These are phyloP conservation scores for Rhizopogon sp. DNA, from an alignment of 768 basidiomycete genomes.

Conservation along the genomic window DNA sequence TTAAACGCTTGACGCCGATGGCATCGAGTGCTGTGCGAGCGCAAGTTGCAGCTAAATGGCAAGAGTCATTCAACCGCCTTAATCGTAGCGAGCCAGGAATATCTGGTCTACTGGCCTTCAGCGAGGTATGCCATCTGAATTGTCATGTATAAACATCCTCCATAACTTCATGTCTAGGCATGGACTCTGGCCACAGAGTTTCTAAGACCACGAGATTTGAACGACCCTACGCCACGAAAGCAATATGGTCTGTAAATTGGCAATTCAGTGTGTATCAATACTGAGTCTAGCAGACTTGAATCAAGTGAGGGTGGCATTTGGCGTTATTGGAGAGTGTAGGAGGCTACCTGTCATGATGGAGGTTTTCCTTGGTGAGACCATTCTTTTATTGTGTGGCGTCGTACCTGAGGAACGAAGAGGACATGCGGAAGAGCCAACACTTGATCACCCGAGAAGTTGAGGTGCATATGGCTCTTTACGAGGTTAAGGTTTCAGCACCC, in stretches of 20 bases:
- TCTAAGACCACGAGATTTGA: slow-evolving; percentile 51
- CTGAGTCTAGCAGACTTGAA: slow-evolving; percentile 36
- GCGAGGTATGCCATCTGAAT: slow-evolving; percentile 37
- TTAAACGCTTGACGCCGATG: slow-evolving; percentile 28
- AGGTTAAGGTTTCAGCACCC: slow-evolving; percentile 34
- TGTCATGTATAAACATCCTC: neutral
- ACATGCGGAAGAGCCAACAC: slow-evolving; percentile 53
- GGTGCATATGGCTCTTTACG: slow-evolving; percentile 53
- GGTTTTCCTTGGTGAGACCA: slow-evolving; percentile 58
- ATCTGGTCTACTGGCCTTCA: slow-evolving; percentile 58
- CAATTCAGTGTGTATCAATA: slow-evolving; percentile 5
- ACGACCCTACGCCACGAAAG: slow-evolving; percentile 26
- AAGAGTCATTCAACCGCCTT: slow-evolving; percentile 60
- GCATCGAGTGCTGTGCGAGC: slow-evolving; percentile 57
- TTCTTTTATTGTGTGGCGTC: neutral
- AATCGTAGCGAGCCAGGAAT: slow-evolving; percentile 58
- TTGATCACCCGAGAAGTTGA: slow-evolving; percentile 59
- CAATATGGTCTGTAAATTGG: slow-evolving; percentile 20
- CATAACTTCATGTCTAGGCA: slow-evolving; percentile 35
- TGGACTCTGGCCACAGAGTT: slow-evolving; percentile 54
- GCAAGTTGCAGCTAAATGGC: slow-evolving; percentile 68
- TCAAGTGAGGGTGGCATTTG: slow-evolving; percentile 51
- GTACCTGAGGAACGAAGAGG: slow-evolving; percentile 37
- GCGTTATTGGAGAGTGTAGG: slow-evolving; percentile 50
- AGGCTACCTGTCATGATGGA: slow-evolving; percentile 64